Evolutionary conservation across 1,284 basidiomycete genomes (phyloP).

Genomic region (Trichosporon asahii): DNA sequence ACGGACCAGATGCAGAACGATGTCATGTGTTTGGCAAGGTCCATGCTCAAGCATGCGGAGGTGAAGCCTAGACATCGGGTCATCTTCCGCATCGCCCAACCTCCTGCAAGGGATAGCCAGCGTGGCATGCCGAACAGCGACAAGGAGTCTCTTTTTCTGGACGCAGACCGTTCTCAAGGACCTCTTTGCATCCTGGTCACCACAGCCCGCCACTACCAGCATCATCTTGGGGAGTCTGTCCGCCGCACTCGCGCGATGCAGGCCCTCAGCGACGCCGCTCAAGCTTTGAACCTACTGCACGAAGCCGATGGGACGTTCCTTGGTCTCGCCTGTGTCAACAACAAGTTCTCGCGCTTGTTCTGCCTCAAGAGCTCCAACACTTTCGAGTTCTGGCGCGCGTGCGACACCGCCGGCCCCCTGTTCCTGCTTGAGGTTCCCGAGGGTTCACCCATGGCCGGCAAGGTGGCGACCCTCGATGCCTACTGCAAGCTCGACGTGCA

Average conservation of each 20-base stretch:
- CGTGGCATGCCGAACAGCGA: too few species aligned
- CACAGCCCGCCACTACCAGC: not conserved
- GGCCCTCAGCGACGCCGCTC: not conserved
- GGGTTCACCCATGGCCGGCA: not conserved
- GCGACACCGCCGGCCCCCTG: not conserved
- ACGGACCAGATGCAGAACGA: not conserved
- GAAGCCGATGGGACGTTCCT: not conserved
- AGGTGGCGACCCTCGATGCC: not conserved
- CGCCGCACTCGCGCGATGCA: not conserved
- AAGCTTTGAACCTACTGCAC: not conserved
- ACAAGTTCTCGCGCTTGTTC: not conserved
- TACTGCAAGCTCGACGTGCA: not conserved
- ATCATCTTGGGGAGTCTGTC: not conserved
- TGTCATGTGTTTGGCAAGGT: not conserved
- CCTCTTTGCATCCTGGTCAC: not conserved
- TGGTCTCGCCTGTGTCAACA: not conserved
- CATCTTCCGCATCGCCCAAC: not conserved
- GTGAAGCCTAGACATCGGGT: not conserved
- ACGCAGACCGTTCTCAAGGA: not conserved
- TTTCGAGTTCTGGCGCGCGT: not conserved
- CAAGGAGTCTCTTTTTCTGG: not conserved
- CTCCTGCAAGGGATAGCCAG: too few species aligned
- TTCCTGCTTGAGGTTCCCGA: not conserved
- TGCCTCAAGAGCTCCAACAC: not conserved
- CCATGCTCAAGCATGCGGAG: not conserved